Conservation (phyloP, 768 basidiomycete species). For the Amanita pallidorosea region DNA sequence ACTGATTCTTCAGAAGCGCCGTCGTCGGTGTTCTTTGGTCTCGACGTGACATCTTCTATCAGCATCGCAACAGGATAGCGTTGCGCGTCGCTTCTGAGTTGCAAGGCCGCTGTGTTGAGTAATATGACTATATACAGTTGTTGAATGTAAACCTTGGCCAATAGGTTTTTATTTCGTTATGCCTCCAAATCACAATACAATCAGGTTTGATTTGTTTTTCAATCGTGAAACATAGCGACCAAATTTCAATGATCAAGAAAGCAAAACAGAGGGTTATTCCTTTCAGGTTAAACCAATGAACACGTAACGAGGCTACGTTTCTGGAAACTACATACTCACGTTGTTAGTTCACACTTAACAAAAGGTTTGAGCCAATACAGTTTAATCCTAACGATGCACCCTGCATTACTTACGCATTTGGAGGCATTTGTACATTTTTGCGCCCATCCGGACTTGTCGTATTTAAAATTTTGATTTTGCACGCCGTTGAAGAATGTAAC, state of each 20-base stretch:
- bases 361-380: too few species aligned
- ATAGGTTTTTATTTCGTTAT: too few species aligned
- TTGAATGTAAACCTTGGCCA: background rate
- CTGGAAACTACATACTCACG: background rate
- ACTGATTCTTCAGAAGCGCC: conserved; percentile 1
- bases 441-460: background rate
- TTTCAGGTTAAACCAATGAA: background rate
- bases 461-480: background rate
- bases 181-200: background rate
- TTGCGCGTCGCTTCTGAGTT: background rate
- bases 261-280: too few species aligned
- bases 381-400: too few species aligned
- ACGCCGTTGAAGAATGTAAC: background rate
- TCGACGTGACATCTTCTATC: conserved; percentile 1
- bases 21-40: background rate
- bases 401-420: too few species aligned
- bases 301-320: background rate
- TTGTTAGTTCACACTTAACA: too few species aligned
- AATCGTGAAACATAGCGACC: background rate
- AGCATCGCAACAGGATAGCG: background rate
- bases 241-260: too few species aligned
- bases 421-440: too few species aligned
- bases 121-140: background rate
- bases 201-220: background rate
- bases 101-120: background rate